A percentile compares a stretch with the other conserved stretches of the same genome.
Conservation (phyloP, 2,329 filamentous ascomycete species). For the Trichoderma sp. region DNA sequence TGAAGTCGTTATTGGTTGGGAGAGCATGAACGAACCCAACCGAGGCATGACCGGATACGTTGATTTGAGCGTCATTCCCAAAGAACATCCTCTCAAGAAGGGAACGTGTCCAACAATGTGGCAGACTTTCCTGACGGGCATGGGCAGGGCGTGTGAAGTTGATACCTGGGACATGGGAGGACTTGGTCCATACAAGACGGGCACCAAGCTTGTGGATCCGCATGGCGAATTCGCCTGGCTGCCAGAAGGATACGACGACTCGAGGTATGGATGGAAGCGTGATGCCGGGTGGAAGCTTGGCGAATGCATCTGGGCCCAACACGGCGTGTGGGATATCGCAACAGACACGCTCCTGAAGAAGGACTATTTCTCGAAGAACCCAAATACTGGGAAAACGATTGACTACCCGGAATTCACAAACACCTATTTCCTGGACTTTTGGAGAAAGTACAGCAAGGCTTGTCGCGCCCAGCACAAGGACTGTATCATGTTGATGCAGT, state of each 20-base stretch:
- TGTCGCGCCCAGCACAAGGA: slow-evolving; percentile 75
- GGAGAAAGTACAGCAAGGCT: slow-evolving; percentile 69
- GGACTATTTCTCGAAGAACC: slow-evolving; percentile 83
- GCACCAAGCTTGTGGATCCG: slow-evolving; percentile 79
- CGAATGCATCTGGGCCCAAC: slow-evolving; percentile 95
- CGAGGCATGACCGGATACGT: slow-evolving; percentile 80
- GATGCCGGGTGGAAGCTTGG: slow-evolving; percentile 87
- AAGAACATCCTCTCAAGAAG: slow-evolving; percentile 87
- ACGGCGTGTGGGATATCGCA: slow-evolving; percentile 87
- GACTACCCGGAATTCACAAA: slow-evolving; percentile 88
- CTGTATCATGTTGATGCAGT: slow-evolving; percentile 86
- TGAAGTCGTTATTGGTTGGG: slow-evolving; percentile 89
- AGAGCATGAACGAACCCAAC: slow-evolving; percentile 94
- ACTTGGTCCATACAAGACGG: slow-evolving; percentile 87
- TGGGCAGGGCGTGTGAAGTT: slow-evolving; percentile 84
- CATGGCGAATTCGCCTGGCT: slow-evolving; percentile 85
- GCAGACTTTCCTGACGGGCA: slow-evolving; percentile 90
- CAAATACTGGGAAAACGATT: slow-evolving; percentile 68
- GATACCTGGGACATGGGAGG: slow-evolving; percentile 92
- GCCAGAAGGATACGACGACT: slow-evolving; percentile 77
- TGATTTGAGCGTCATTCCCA: slow-evolving; percentile 77
- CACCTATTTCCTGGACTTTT: slow-evolving; percentile 85
- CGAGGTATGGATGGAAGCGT: slow-evolving; percentile 84
- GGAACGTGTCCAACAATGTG: slow-evolving; percentile 91
- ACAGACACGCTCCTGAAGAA: slow-evolving; percentile 76